Percentiles rank a stretch among this genome's conserved stretches.
Evolutionary conservation across 1,284 basidiomycete genomes (phyloP).

Genomic region (Trichosporon sp.): DNA sequence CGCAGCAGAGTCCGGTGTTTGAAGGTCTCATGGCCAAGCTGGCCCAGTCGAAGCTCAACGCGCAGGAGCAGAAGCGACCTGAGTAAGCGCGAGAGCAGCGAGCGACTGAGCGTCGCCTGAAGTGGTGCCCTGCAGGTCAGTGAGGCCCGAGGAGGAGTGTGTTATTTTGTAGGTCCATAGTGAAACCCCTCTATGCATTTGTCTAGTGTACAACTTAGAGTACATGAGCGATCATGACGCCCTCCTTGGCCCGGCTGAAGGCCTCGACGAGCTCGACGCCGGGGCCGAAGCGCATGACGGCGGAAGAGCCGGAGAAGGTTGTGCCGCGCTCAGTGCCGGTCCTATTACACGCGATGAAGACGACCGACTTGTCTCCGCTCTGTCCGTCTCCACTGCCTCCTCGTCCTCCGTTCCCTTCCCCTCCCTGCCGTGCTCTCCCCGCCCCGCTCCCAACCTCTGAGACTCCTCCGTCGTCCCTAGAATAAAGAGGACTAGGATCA

Average conservation of each 20-base stretch:
- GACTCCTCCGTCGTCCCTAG: not conserved
- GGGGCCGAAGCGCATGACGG: slow-evolving; percentile 44
- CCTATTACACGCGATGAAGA: slow-evolving; percentile 49
- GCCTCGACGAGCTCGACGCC: slow-evolving; percentile 47
- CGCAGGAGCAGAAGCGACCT: not conserved
- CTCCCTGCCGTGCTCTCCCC: too few relatives aligned
- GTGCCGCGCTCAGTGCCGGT: slow-evolving; percentile 47
- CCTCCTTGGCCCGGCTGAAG: slow-evolving; percentile 43
- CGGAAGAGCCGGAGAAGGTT: slow-evolving; percentile 49
- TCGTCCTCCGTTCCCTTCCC: too few relatives aligned
- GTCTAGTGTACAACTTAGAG: not conserved
- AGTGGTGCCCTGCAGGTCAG: too few relatives aligned
- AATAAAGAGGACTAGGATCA: not conserved
- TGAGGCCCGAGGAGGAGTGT: too few relatives aligned
- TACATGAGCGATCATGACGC: slow-evolving; percentile 32
- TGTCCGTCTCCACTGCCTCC: not conserved
- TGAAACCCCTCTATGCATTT: not conserved
- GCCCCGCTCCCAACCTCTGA: too few relatives aligned
- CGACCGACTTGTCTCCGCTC: slow-evolving; percentile 32
- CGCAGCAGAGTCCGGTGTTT: slow-evolving; percentile 2
- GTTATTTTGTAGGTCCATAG: too few relatives aligned
- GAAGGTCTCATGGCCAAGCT: slow-evolving; percentile 15
- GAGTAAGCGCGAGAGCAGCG: not conserved
- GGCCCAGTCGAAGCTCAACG: slow-evolving; percentile 4
- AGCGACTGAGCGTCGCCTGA: too few relatives aligned